phyloP scores from a whole-genome alignment of 345 rosid genomes.

The Citrus glauca region DNA sequence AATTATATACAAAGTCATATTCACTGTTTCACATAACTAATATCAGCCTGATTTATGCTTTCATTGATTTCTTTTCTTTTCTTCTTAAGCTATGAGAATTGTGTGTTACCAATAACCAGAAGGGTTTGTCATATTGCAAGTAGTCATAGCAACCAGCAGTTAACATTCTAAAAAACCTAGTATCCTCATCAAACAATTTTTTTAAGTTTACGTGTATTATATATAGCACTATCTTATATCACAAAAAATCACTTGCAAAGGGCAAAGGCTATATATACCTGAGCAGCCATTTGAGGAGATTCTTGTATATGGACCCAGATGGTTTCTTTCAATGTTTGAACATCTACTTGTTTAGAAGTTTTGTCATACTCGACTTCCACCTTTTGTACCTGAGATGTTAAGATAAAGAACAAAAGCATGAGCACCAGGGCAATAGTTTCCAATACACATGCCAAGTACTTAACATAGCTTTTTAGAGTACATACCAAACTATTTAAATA shows the following conservation, averaged over 20 bases:
- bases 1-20: background rate
- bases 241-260: background rate
- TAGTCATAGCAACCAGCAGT: background rate
- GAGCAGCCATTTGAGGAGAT: constrained; percentile 39
- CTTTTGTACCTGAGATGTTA: constrained; percentile 59
- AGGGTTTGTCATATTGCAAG: background rate
- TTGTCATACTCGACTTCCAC: constrained; percentile 81
- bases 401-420: constrained; percentile 9
- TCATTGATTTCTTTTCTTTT: background rate
- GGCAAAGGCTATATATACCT: constrained; percentile 34
- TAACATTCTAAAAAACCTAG: background rate
- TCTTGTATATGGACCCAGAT: constrained; percentile 72
- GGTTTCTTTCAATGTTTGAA: constrained; percentile 76
- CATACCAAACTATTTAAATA: background rate
- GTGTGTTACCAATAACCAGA: background rate
- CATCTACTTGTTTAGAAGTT: constrained; percentile 92
- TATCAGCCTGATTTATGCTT: background rate
- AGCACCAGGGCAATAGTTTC: background rate
- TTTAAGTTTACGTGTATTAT: background rate
- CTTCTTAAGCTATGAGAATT: background rate
- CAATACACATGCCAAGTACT: background rate
- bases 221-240: background rate
- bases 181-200: background rate
- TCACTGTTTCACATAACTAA: background rate
- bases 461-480: background rate